Evolutionary conservation across 176 grass and related monocot species (phyloP), one percentile per base, ranked within the genome.

Genomic region (Raddia guianensis): DNA sequence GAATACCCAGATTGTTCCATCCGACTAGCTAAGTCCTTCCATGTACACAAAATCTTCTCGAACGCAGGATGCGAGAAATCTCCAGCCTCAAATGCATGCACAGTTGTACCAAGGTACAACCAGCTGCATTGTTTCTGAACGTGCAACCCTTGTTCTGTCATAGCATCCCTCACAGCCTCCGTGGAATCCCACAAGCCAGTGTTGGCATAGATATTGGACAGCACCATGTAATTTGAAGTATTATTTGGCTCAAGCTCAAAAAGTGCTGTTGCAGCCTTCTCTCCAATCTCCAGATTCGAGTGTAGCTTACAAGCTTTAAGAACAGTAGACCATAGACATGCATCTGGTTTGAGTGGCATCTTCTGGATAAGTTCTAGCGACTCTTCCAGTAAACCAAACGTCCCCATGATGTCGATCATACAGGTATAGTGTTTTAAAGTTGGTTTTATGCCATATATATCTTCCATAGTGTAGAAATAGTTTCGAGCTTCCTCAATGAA

Each of bases 381-480:
- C 45, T 90, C 87, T 14, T 66, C 79, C 15, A 90, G 82, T 72
- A 93, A 79, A 75, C 91, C 88, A 32, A 78, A 78, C 54, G 74
- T 72, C 72, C 82, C 91, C 82, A 93, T 73, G 75, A 90, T 90
- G 70, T 93, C 91, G 80, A 93, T 63, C 82, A 93, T 82, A 80
- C 88, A 93, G n/a, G 91, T 90, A 58, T 88, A 87, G 55, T 93
- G 91, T 58, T 90, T 87, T 73, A 93, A 57, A 72, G 82, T 90
- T 20, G 91, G 87, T 75, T 87, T 75, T 85, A 86, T 87, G 61
- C 78, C 79, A 77, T 90, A 86, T 62, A 80, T 47, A 83, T 86
- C 85, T 85, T 88, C 88, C 85, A 91, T 91, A 21, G 15, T 74
- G 59, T 83, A 77, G 66, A 94, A 91, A 88, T 88, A 86, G 42